Evolutionary conservation across 1,139 yeast genomes (phyloP), one percentile per base, ranked within the genome.

Genomic region (Suhomyces bribrorum): DNA sequence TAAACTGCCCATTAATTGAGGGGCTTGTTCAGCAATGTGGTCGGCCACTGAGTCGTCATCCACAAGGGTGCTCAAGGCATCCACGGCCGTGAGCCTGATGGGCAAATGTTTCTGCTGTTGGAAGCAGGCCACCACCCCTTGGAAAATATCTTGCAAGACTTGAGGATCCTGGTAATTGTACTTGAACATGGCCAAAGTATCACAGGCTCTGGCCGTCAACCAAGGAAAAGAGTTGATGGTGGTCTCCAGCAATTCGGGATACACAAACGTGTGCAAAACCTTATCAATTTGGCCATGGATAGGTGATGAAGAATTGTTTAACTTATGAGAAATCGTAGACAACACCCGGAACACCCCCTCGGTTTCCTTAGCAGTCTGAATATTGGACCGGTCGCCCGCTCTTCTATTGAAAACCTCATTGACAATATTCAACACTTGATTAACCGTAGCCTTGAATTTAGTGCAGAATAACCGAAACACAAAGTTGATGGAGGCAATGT

Each of bases 401-500:
- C 79, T 63, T 34, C 61, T 62, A 31, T 63, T 65, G 50, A 83
- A 79, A 5, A 79, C 62, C 12, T 76, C 78, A 48, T 74, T 77
- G 28, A 81, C 59, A 29, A 79, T 61, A 15, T 64, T 58, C 42
- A 82, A 61, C 11, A 82, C 49, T 16, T 65, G 58, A 33, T 63
- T 56, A 16, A 62, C 52, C 14, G 81, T 61, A 36, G 70, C 66
- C 28, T 71, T 69, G 48, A 78, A 75, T 53, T 79, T 73, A 38
- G 72, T 64, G 51, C 64, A 64, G 46, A 69, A 61, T 52, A 64
- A 71, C 54, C 69, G 64, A 56, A 77, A 79, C 34, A 90, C 64
- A 49, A 88, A 86, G 59, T 83, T 85, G 36, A 85, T 77, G 2
- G 96, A 83, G 0, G 96, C 96, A 29, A 80, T 79, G 53, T 87